Conservation (phyloP, 192 early-diverging fungal genomes). For the Coemansia sp. region DNA sequence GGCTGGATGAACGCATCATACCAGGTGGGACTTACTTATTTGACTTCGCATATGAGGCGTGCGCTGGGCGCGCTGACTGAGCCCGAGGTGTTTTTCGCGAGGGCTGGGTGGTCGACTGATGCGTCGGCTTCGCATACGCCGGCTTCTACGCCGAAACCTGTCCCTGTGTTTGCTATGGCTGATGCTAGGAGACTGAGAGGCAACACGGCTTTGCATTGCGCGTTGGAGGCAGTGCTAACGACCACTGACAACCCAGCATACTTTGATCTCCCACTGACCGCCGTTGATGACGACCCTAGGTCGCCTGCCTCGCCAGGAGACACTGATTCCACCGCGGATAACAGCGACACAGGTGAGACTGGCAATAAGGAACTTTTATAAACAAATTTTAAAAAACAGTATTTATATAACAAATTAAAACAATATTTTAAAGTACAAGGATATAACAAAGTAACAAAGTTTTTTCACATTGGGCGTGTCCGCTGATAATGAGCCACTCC, state of each 20-base stretch:
- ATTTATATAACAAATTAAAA: neutral
- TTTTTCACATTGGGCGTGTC: neutral
- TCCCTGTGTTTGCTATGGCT: conserved; percentile 29
- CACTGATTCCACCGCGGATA: neutral
- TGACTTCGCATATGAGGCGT: conserved; percentile 72
- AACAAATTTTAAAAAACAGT: neutral
- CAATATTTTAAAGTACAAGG: too few species aligned
- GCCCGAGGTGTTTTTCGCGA: conserved; percentile 70
- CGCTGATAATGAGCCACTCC: conserved; percentile 15
- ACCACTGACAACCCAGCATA: neutral
- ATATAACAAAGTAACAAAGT: neutral
- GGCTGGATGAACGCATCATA: conserved; percentile 99
- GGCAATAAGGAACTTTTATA: neutral
- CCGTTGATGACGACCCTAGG: neutral
- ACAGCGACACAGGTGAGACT: neutral
- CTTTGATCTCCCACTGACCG: conserved; percentile 8
- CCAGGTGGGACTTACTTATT: conserved; percentile 80
- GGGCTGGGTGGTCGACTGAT: conserved; percentile 47
- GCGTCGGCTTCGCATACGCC: conserved; percentile 52
- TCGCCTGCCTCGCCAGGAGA: neutral
- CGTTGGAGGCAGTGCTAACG: neutral
- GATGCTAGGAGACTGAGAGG: neutral
- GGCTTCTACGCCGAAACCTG: conserved; percentile 30
- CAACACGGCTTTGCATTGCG: neutral
- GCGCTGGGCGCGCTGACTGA: conserved; percentile 77